phyloP scores from a whole-genome alignment of 805 yeast species.

The Suhomyces prunicola region DNA sequence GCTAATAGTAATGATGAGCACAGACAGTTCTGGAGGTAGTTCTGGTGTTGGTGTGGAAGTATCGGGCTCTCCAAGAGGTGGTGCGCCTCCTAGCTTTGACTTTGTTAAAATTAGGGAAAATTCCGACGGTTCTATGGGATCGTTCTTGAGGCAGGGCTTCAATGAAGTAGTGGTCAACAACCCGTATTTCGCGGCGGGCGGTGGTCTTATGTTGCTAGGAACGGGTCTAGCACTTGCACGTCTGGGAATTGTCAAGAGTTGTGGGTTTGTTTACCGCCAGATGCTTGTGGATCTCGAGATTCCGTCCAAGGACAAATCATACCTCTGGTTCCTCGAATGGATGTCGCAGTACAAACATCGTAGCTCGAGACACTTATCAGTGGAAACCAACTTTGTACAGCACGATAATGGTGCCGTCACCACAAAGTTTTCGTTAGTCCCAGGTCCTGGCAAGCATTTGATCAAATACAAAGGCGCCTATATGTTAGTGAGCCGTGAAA shows the following conservation, averaged over 20 bases:
- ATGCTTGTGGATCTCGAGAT: constrained; percentile 89
- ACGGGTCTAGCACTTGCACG: constrained; percentile 79
- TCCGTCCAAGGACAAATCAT: constrained; percentile 89
- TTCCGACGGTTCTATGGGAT: constrained; percentile 38
- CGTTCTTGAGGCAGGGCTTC: constrained; percentile 38
- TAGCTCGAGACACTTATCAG: constrained; percentile 79
- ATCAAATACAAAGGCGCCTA: constrained; percentile 82
- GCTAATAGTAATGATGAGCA: background rate
- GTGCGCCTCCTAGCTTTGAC: constrained; percentile 20
- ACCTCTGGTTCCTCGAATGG: constrained; percentile 95
- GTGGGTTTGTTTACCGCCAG: constrained; percentile 73
- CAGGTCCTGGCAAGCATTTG: constrained; percentile 96
- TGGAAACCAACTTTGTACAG: constrained; percentile 80
- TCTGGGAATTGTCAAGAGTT: constrained; percentile 59
- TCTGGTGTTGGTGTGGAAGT: background rate
- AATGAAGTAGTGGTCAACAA: constrained; percentile 60
- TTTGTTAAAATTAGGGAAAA: constrained; percentile 31
- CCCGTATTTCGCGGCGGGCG: constrained; percentile 98
- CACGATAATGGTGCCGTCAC: constrained; percentile 91
- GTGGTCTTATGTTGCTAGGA: constrained; percentile 95
- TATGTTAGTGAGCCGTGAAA: constrained; percentile 83
- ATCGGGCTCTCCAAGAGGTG: background rate
- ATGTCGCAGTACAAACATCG: constrained; percentile 80
- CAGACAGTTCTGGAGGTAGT: background rate
- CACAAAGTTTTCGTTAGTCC: constrained; percentile 86